Conservation (phyloP, 2,329 filamentous ascomycete genomes). For the Gyromitra esculenta region DNA sequence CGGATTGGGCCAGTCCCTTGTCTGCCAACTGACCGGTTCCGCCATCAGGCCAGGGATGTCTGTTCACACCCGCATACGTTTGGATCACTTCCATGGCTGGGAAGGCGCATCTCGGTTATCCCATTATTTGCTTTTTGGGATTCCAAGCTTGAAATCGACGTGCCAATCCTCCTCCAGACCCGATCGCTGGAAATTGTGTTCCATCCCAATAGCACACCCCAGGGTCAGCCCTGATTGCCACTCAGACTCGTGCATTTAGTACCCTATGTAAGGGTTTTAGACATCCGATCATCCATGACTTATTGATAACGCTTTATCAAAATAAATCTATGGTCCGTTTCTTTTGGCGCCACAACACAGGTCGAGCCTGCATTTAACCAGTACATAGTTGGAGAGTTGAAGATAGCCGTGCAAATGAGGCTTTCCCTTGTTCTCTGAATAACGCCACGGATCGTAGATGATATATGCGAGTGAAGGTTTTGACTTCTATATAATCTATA, state of each 20-base stretch:
- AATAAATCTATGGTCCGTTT: neutral
- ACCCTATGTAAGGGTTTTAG: neutral
- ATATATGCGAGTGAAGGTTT: neutral
- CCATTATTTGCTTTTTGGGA: neutral
- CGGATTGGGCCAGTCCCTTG: too few relatives aligned
- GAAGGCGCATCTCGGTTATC: neutral
- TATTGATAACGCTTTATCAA: neutral
- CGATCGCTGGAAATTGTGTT: slow-evolving; percentile 15
- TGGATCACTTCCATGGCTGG: neutral
- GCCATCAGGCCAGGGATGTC: neutral
- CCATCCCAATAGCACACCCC: neutral
- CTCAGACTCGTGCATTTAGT: neutral
- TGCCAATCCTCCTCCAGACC: neutral
- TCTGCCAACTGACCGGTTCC: too few relatives aligned
- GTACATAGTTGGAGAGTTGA: neutral
- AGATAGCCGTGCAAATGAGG: too few relatives aligned
- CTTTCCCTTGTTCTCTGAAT: too few relatives aligned
- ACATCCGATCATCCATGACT: neutral
- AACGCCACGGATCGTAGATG: neutral
- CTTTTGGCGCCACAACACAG: neutral
- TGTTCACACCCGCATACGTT: neutral
- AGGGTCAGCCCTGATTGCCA: neutral
- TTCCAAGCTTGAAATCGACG: neutral
- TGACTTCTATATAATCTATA: too few relatives aligned
- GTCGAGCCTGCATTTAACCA: neutral